phyloP scores from a whole-genome alignment of 2,329 filamentous ascomycete genomes.

The Pseudopithomyces maydicus region DNA sequence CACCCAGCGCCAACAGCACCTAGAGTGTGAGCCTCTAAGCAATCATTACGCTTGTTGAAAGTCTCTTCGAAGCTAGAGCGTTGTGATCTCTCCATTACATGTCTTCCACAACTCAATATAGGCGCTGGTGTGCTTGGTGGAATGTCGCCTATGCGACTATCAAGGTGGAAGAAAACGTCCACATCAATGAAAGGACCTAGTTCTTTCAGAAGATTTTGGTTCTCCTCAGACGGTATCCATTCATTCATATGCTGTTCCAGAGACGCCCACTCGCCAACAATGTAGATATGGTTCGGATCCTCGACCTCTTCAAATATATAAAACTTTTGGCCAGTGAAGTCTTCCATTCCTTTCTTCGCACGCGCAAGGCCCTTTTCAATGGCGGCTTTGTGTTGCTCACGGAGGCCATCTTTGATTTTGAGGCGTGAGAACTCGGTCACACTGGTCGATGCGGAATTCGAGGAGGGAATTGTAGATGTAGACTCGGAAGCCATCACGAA shows the following conservation, averaged over 20 bases:
- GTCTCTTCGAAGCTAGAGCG: background rate
- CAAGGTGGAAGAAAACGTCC: constrained; percentile 51
- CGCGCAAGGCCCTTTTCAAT: background rate
- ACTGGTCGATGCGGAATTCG: background rate
- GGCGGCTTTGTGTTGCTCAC: background rate
- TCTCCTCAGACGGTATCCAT: constrained; percentile 48
- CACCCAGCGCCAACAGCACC: background rate
- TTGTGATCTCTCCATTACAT: constrained; percentile 2
- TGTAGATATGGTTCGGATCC: background rate
- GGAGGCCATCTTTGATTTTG: background rate
- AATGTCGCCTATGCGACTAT: constrained; percentile 35
- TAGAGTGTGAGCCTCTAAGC: background rate
- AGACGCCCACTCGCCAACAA: constrained; percentile 1
- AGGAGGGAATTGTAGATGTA: background rate
- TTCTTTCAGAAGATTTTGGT: constrained; percentile 43
- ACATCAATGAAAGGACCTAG: constrained; percentile 44
- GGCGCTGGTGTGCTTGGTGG: constrained; percentile 17
- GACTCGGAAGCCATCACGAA: background rate
- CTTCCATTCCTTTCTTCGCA: constrained; percentile 3
- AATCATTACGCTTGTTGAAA: background rate
- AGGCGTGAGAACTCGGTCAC: constrained; percentile 2
- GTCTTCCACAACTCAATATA: background rate
- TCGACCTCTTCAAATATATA: background rate
- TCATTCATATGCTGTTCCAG: constrained; percentile 40
- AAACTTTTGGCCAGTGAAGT: background rate